A percentile compares a stretch with the other conserved stretches of the same genome.
Conservation (phyloP, 2,329 filamentous ascomycete genomes). For the Didymella sp. region DNA sequence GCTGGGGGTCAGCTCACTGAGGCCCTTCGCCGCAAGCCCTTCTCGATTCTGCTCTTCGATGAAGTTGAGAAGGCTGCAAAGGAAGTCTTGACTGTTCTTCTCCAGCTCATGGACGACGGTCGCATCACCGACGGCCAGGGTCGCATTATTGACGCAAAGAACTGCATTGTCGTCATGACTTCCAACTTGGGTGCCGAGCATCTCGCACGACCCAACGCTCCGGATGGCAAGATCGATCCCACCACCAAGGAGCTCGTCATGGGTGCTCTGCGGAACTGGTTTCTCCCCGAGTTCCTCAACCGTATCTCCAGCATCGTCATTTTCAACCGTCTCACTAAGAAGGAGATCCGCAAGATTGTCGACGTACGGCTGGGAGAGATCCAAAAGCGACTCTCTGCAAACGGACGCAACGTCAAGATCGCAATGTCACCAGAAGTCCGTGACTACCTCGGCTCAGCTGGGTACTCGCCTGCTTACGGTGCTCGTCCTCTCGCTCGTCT, state of each 20-base stretch:
- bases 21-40: constrained; percentile 88
- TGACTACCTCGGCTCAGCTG: constrained; percentile 88
- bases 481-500: constrained; percentile 86
- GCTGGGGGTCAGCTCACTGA: constrained; percentile 95
- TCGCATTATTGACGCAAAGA: constrained; percentile 90
- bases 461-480: constrained; percentile 95
- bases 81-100: constrained; percentile 91
- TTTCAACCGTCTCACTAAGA: constrained; percentile 92
- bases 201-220: constrained; percentile 77
- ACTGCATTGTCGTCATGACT: constrained; percentile 99
- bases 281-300: constrained; percentile 98
- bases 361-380: constrained; percentile 88
- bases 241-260: constrained; percentile 89
- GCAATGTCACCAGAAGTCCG: constrained; percentile 84
- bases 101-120: constrained; percentile 99
- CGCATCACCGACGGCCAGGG: constrained; percentile 98
- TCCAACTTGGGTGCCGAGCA: constrained; percentile 96
- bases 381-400: constrained; percentile 85
- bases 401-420: constrained; percentile 85
- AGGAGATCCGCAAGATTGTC: constrained; percentile 93
- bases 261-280: constrained; percentile 90
- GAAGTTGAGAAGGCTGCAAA: constrained; percentile 99
- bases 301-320: constrained; percentile 96
- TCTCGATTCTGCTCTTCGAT: constrained; percentile 97
- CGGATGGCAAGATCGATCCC: constrained; percentile 84